These are phyloP conservation scores for Paracorniculantispora psalliotae DNA, from an alignment of 2,329 filamentous ascomycete genomes.

Conservation along the genomic window DNA sequence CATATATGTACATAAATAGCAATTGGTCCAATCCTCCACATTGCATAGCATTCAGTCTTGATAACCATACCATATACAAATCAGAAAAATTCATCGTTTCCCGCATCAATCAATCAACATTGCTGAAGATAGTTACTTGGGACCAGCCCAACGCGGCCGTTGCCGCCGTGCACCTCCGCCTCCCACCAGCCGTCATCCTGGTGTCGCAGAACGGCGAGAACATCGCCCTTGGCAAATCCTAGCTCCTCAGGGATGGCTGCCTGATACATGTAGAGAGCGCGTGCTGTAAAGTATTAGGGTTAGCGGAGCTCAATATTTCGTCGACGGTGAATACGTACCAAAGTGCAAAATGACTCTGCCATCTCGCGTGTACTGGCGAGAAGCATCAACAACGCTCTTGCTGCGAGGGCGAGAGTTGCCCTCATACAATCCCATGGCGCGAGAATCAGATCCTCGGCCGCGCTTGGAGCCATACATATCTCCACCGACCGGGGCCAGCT, in stretches of 20 bases:
- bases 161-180: slow-evolving; percentile 76
- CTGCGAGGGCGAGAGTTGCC: slow-evolving; percentile 57
- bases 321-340: slow-evolving; percentile 58
- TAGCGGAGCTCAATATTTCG: slow-evolving; percentile 15
- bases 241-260: slow-evolving; percentile 94
- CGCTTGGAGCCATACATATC: slow-evolving; percentile 56
- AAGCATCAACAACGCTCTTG: slow-evolving; percentile 79
- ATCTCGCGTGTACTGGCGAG: slow-evolving; percentile 78
- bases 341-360: slow-evolving; percentile 87
- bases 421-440: slow-evolving; percentile 54
- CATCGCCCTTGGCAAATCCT: slow-evolving; percentile 86
- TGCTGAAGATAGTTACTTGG: slow-evolving; percentile 64
- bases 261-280: slow-evolving; percentile 89
- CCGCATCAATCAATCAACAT: slow-evolving; percentile 29
- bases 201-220: slow-evolving; percentile 78
- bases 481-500: slow-evolving; percentile 54
- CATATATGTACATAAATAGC: slow-evolving; percentile 10
- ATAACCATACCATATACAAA: slow-evolving; percentile 13
- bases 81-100: slow-evolving; percentile 3
- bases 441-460: slow-evolving; percentile 44
- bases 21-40: slow-evolving; percentile 3
- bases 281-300: slow-evolving; percentile 52
- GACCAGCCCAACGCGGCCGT: slow-evolving; percentile 55
- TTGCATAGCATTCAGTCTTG: slow-evolving; percentile 11
- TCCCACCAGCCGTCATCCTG: slow-evolving; percentile 99